These are phyloP conservation scores for Chaetomium cochliodes DNA, from an alignment of 495 filamentous ascomycete genomes.

Conservation along the genomic window DNA sequence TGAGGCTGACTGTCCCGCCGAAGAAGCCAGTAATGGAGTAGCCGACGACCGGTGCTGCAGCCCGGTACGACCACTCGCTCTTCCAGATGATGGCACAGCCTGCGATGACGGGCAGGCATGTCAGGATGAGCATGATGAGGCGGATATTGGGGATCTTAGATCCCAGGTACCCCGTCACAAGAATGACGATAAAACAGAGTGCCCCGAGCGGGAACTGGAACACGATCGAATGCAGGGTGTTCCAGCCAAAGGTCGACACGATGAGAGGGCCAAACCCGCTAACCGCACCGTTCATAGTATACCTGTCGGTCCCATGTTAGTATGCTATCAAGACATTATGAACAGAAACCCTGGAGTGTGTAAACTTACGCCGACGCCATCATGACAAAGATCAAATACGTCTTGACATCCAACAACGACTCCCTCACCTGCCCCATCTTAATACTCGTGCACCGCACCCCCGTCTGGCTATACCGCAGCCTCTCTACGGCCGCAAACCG, in stretches of 20 bases:
- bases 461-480: constrained; percentile 58
- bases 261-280: constrained; percentile 74
- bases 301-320: constrained; percentile 30
- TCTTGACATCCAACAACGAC: constrained; percentile 68
- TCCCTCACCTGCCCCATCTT: constrained; percentile 27
- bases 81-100: constrained; percentile 76
- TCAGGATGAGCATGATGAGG: constrained; percentile 60
- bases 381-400: constrained; percentile 46
- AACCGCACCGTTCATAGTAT: constrained; percentile 74
- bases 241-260: constrained; percentile 70
- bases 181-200: constrained; percentile 61
- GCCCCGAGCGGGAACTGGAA: constrained; percentile 72
- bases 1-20: constrained; percentile 62
- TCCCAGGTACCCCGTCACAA: constrained; percentile 62
- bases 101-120: constrained; percentile 69
- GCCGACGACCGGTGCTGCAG: constrained; percentile 62
- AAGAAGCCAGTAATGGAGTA: constrained; percentile 72
- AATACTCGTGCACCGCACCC: constrained; percentile 64
- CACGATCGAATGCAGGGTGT: constrained; percentile 62
- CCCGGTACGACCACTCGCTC: constrained; percentile 60
- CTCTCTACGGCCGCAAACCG: constrained; percentile 66
- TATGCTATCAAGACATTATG: background rate
- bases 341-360: too few relatives aligned
- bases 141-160: constrained; percentile 61
- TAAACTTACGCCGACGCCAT: constrained; percentile 52